Evolutionary conservation across 768 basidiomycete species (phyloP).

Genomic region (Leccinum ochraceum): DNA sequence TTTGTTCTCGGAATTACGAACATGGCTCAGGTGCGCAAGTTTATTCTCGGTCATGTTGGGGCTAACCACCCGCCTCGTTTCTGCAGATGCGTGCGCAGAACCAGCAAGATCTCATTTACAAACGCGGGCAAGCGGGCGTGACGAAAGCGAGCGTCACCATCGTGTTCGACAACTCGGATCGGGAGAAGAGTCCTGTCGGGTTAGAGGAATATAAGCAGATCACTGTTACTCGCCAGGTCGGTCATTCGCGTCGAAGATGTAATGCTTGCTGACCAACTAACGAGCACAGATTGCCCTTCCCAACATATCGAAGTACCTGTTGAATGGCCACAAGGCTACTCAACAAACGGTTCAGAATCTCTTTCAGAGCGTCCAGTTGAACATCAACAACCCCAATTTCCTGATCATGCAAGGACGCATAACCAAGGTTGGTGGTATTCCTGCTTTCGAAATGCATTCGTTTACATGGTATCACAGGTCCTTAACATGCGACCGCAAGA

Average conservation of each 20-base stretch:
- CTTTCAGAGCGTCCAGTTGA: conserved; percentile 96
- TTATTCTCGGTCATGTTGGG: neutral
- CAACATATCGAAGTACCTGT: conserved; percentile 89
- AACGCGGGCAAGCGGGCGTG: conserved; percentile 96
- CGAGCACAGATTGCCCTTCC: conserved; percentile 82
- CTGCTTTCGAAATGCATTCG: neutral
- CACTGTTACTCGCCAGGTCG: conserved; percentile 93
- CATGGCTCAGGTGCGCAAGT: conserved; percentile 73
- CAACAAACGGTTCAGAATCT: conserved; percentile 85
- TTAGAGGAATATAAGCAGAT: conserved; percentile 82
- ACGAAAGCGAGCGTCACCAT: too few relatives aligned
- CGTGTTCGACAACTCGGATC: conserved; percentile 98
- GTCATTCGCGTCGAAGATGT: conserved; percentile 17
- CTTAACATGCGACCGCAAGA: conserved; percentile 99
- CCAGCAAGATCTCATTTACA: conserved; percentile 98
- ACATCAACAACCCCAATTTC: conserved; percentile 99
- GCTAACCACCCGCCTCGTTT: neutral
- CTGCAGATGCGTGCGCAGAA: conserved; percentile 89
- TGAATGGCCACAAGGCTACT: conserved; percentile 93
- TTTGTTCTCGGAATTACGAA: conserved; percentile 98
- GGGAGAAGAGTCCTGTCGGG: conserved; percentile 78
- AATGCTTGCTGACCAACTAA: conserved; percentile 1
- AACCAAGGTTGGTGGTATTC: conserved; percentile 68
- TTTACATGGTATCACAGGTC: conserved; percentile 41
- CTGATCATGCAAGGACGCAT: conserved; percentile 99